Conservation (phyloP, 2,329 filamentous ascomycete genomes). For the Colletotrichum gigasporum region DNA sequence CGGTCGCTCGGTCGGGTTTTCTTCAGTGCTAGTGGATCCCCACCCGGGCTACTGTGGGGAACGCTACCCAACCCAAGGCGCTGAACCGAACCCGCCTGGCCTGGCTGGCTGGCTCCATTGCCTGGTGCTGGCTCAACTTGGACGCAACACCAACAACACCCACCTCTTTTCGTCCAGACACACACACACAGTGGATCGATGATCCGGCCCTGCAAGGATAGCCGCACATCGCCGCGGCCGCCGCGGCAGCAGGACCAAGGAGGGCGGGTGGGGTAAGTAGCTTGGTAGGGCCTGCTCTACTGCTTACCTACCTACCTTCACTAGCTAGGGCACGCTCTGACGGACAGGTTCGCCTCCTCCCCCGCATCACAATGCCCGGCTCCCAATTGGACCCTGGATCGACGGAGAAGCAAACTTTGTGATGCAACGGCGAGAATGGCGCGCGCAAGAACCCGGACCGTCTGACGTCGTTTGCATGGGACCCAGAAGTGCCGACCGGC, state of each 20-base stretch:
- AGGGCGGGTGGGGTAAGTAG: background rate
- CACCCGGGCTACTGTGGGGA: background rate
- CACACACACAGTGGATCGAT: background rate
- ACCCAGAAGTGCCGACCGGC: background rate
- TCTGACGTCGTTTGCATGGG: conserved; percentile 24
- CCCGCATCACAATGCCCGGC: background rate
- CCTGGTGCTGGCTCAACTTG: too few relatives aligned
- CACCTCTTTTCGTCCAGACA: background rate
- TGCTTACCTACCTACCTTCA: too few relatives aligned
- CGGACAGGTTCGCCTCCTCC: background rate
- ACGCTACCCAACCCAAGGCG: too few relatives aligned
- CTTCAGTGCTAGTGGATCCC: background rate
- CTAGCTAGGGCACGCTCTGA: background rate
- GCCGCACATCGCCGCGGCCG: background rate
- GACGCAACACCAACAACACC: background rate
- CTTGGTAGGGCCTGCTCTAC: background rate
- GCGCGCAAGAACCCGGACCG: background rate
- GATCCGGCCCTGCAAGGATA: background rate
- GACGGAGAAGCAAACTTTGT: background rate
- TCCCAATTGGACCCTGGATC: conserved; percentile 11
- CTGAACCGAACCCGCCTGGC: too few relatives aligned
- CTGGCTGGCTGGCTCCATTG: too few relatives aligned
- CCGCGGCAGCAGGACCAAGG: background rate
- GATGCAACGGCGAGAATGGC: background rate
- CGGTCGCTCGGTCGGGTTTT: conserved; percentile 10